Percentiles rank a stretch among this genome's conserved stretches.
Conservation (phyloP, 352 stramenopile genomes). For the Globisporangium camurandrum region DNA sequence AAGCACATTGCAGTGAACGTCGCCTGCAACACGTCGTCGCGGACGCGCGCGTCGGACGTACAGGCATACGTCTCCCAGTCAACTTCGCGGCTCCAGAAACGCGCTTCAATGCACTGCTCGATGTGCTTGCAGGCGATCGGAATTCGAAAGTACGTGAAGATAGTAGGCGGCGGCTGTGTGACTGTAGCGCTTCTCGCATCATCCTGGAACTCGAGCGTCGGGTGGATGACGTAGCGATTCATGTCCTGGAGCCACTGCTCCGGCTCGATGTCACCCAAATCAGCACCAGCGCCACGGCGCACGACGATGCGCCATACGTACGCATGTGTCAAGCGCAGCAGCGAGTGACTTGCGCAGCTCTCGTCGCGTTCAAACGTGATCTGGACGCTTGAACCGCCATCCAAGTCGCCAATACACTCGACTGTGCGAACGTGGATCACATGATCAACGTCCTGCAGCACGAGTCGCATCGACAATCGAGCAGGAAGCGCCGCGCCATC, state of each 20-base stretch:
- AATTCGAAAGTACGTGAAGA: slow-evolving; percentile 33
- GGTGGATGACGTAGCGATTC: slow-evolving; percentile 40
- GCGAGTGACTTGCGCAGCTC: slow-evolving; percentile 21
- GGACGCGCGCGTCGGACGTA: slow-evolving; percentile 8
- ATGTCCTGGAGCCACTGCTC: slow-evolving; percentile 49
- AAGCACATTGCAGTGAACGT: slow-evolving; percentile 40
- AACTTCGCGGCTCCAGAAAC: slow-evolving; percentile 49
- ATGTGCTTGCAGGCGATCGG: slow-evolving; percentile 15
- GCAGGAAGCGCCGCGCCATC: neutral
- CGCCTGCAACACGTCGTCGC: slow-evolving; percentile 22
- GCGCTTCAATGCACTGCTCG: slow-evolving; percentile 33
- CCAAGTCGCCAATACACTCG: no score
- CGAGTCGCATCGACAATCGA: slow-evolving; percentile 15
- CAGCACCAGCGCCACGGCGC: neutral
- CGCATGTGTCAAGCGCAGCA: slow-evolving; percentile 19
- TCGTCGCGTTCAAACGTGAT: slow-evolving; percentile 36
- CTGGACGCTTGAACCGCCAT: neutral
- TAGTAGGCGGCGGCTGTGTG: neutral
- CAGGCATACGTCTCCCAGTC: no score
- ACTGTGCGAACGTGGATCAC: slow-evolving; percentile 29
- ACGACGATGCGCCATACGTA: slow-evolving; percentile 35
- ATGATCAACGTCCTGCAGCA: slow-evolving; percentile 24
- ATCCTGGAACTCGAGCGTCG: slow-evolving; percentile 28
- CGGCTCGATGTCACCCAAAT: slow-evolving; percentile 1
- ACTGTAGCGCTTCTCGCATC: neutral